Percentiles rank a stretch among this genome's conserved stretches.
phyloP scores from a whole-genome alignment of 75 land plant species.

The Pinus taeda region DNA sequence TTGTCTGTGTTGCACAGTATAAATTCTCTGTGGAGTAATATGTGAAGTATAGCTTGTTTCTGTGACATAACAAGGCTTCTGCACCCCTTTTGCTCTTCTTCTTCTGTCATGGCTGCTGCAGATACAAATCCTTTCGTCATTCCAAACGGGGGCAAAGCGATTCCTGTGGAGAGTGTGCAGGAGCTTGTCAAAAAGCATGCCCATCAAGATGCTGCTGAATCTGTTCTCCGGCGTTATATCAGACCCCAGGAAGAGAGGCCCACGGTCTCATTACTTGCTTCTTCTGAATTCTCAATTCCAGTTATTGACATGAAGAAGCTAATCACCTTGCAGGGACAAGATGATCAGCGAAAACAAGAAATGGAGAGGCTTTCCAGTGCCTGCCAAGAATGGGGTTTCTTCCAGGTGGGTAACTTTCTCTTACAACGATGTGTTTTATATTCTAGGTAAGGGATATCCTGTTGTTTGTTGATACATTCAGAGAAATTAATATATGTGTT shows the following conservation, averaged over 20 bases:
- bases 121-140: not conserved
- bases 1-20: too few species aligned
- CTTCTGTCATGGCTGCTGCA: too few species aligned
- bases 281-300: not conserved
- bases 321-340: not conserved
- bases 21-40: too few species aligned
- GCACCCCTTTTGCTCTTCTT: too few species aligned
- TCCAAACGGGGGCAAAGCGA: not conserved
- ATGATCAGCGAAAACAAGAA: not conserved
- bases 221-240: not conserved
- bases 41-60: too few species aligned
- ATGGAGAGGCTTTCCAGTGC: not conserved
- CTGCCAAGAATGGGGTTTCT: not conserved
- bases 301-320: not conserved
- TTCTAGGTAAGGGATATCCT: too few species aligned
- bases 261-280: not conserved
- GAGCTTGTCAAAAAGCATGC: not conserved
- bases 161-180: not conserved
- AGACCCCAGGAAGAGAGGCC: not conserved
- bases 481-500: too few species aligned
- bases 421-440: too few species aligned
- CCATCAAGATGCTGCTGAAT: not conserved
- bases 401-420: not conserved
- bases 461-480: too few species aligned
- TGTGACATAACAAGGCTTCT: too few species aligned